A percentile compares a stretch with the other conserved stretches of the same genome.
Evolutionary conservation across 306 rosid genomes (phyloP).

Genomic region (Comarum palustre): DNA sequence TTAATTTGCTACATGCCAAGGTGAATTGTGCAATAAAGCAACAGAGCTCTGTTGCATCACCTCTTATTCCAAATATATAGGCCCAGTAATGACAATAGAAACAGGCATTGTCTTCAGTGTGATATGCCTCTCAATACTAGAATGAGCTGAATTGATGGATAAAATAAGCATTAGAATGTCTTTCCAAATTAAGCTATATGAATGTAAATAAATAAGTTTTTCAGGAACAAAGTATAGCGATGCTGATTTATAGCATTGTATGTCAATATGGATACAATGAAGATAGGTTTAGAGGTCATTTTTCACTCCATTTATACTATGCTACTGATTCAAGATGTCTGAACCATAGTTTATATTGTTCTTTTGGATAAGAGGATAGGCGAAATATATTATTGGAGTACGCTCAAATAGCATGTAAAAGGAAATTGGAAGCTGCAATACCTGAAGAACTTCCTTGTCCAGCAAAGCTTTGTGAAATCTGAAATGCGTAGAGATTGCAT

Average conservation of each 20-base stretch:
- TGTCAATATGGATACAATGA: background rate
- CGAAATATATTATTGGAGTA: background rate
- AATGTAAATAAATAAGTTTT: background rate
- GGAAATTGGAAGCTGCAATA: constrained; percentile 20
- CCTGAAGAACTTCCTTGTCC: constrained; percentile 89
- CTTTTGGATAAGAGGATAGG: too few relatives aligned
- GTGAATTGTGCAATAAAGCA: too few relatives aligned
- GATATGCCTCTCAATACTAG: too few relatives aligned
- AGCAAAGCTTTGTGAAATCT: constrained; percentile 59
- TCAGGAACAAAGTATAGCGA: background rate
- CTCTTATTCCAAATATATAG: too few relatives aligned
- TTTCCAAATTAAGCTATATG: background rate
- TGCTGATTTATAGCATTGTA: background rate
- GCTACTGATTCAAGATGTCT: constrained; percentile 1
- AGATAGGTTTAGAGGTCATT: background rate
- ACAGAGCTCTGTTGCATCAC: too few relatives aligned
- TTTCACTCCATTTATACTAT: background rate
- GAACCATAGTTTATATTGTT: background rate
- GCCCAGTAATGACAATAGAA: too few relatives aligned
- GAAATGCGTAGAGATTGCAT: constrained; percentile 73
- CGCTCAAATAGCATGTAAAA: background rate
- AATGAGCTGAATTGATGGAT: background rate
- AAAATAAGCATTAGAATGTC: background rate
- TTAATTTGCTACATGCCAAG: too few relatives aligned
- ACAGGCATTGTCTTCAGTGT: too few relatives aligned